Evolutionary conservation across 768 basidiomycete species (phyloP).

Genomic region (Mycena sanguinolenta): DNA sequence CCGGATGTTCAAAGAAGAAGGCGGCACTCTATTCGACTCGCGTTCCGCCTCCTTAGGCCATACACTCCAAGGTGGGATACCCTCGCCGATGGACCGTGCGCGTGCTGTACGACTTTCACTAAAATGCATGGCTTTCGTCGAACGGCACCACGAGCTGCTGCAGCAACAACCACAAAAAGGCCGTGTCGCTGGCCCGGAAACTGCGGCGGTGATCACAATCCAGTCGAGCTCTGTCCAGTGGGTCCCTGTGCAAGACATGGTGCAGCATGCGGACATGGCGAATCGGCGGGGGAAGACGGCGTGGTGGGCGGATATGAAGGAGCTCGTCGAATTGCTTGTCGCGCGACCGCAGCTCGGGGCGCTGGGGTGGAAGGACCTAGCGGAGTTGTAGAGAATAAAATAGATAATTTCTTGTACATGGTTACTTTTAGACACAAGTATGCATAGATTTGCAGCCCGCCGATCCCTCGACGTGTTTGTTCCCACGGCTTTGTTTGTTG

Average conservation of each 20-base stretch:
- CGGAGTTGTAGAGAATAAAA: slow-evolving; percentile 28
- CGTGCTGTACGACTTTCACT: slow-evolving; percentile 91
- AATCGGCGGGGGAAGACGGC: slow-evolving; percentile 82
- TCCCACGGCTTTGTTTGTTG: slow-evolving; percentile 50
- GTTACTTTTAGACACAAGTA: no score
- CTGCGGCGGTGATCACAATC: slow-evolving; percentile 92
- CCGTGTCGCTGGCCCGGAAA: slow-evolving; percentile 70
- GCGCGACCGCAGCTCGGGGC: slow-evolving; percentile 72
- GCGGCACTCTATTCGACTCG: slow-evolving; percentile 91
- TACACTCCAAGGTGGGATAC: slow-evolving; percentile 95
- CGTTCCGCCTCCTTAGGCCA: slow-evolving; percentile 97
- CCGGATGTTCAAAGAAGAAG: slow-evolving; percentile 96
- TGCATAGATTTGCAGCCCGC: slow-evolving; percentile 7
- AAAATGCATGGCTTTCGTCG: slow-evolving; percentile 95
- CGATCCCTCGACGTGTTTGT: not conserved
- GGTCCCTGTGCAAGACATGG: slow-evolving; percentile 88
- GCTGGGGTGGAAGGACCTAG: slow-evolving; percentile 44
- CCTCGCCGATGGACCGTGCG: slow-evolving; percentile 94
- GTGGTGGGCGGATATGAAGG: slow-evolving; percentile 84
- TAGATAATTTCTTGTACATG: slow-evolving; percentile 19
- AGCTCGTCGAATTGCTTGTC: slow-evolving; percentile 80
- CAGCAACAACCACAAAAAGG: slow-evolving; percentile 62
- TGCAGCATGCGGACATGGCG: slow-evolving; percentile 90
- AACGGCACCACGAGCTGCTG: slow-evolving; percentile 78
- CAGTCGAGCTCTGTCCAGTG: slow-evolving; percentile 85